Base-by-base conservation (phyloP, 192 early-diverging fungal species). In the Thamnidium elegans region DNA sequence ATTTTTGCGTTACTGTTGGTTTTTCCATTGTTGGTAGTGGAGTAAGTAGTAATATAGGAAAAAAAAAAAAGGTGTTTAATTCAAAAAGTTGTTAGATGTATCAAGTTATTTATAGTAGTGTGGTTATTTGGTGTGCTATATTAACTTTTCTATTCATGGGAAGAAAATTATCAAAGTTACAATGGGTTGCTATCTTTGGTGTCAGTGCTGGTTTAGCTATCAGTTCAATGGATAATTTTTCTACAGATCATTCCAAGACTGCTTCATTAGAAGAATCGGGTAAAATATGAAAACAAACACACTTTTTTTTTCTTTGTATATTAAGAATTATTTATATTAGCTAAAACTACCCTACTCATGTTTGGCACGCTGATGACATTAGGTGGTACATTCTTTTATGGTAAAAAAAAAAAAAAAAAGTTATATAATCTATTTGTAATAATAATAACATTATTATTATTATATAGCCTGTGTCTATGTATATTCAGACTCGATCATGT, bases 41-140 rank as follows among this genome's bases (percentile, higher is more conserved):
- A 43, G 84, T 86, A 80, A 77, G 76, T 9, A 13, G 14, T 10
- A 55, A 4, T 20, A 42, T n/a, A n/a, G n/a, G n/a, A n/a, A n/a
- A n/a, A n/a, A n/a, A 26, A 26, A 26, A 13, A 32, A 0, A 51
- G 31, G 15, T n/a, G 43, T 6, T 47, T 14, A 14, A 26, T 26
- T 26, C 14, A 26, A 26, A 26, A 26, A 26, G 26, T 26, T 26
- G 26, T 26, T 69, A 85, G 84, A 82, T 83, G 81, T 85, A 80
- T 50, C 84, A 85, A 77, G 78, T 86, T 14, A 83, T 86, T 48
- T 83, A 86, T 58, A 80, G 78, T 45, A 81, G 79, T 14, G 79
- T 86, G 14, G 84, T 86, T 21, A 83, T 86, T 36, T 86, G 84
- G 84, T 86, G 84, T 52, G 84, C 84, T 7, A 80, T 86, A 50